Evolutionary conservation across 73 alveolate genomes (phyloP).

Genomic region (Paramecium octaurelia): DNA sequence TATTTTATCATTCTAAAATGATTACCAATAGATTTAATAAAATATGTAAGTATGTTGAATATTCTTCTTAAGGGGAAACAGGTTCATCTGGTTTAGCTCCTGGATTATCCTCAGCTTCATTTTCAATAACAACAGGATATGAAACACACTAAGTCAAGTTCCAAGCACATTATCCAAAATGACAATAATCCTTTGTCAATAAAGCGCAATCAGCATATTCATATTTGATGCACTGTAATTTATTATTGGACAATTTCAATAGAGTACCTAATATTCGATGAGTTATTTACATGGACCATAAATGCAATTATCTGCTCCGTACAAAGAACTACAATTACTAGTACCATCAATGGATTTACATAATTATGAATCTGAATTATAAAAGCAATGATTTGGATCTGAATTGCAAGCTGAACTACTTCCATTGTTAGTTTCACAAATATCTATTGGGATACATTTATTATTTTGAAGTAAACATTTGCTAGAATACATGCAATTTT

Average conservation of each 20-base stretch:
- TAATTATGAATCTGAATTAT: background rate
- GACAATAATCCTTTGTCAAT: background rate
- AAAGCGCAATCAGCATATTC: background rate
- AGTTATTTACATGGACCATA: background rate
- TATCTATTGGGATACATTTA: background rate
- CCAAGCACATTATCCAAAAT: conserved; percentile 43
- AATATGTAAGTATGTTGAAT: background rate
- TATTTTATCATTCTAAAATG: background rate
- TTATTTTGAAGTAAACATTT: background rate
- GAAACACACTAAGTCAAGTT: background rate
- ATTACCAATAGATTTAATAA: background rate
- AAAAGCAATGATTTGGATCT: conserved; percentile 17
- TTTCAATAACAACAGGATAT: background rate
- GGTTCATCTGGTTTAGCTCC: background rate
- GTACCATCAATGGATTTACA: background rate
- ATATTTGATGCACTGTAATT: background rate
- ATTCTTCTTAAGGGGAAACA: background rate
- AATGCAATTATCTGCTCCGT: background rate
- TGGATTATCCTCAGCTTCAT: background rate
- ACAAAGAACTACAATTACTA: background rate
- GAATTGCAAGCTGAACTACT: background rate
- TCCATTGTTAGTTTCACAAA: background rate
- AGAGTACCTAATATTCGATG: background rate
- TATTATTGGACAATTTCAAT: background rate
- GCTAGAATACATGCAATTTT: background rate